Base-by-base conservation (phyloP, 495 filamentous ascomycete species). In the Hypomontagnella submonticulosa region DNA sequence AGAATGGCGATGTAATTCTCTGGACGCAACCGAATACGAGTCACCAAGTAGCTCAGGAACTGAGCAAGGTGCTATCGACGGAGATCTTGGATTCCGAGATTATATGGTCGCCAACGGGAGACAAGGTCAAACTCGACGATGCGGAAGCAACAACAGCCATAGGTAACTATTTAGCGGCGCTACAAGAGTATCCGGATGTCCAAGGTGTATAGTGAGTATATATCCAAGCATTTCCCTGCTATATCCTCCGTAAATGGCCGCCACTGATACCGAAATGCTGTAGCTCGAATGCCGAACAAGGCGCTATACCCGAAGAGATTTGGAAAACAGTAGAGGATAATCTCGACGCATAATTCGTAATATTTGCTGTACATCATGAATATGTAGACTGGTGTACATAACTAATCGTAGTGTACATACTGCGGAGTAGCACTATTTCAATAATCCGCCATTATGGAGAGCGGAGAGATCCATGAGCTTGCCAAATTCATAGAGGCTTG, bases 81-180 rank as follows among this genome's bases (percentile, higher is more conserved):
- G 84, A 86, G 48, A 82, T 94, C 20, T 76, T 88, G 50, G 88
- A 80, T 61, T 84, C 84, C 27, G 90, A 93, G 44, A 95, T 98
- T 30, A 82, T 96, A 44, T 97, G 92, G 92, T 85, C 88, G 55
- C 84, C 93, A 0, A 96, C 92, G 54, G 82, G 85, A 54, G 94
- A 97, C 49, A 83, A 85, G 75, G 86, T 90, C 12, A 74, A 77
- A 4, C 61, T 90, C 38, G 79, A 83, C 34, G 71, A 79, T 30
- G 64, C 61, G 3, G 81, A 87, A 57, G 77, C 80, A 40, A 79
- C 86, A 5, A 69, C 74, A 41, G 75, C 79, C 0, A 79, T 91
- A 20, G 73, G 85, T 32, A 83, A 82, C 27, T 75, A 89, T 57
- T 76, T 89, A 15, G 72, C 81, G 23, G 63, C 55, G 11, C 51